Percentiles rank a stretch among this genome's conserved stretches.
phyloP scores from a whole-genome alignment of 192 early-diverging fungal genomes.

The Radiomyces spectabilis region DNA sequence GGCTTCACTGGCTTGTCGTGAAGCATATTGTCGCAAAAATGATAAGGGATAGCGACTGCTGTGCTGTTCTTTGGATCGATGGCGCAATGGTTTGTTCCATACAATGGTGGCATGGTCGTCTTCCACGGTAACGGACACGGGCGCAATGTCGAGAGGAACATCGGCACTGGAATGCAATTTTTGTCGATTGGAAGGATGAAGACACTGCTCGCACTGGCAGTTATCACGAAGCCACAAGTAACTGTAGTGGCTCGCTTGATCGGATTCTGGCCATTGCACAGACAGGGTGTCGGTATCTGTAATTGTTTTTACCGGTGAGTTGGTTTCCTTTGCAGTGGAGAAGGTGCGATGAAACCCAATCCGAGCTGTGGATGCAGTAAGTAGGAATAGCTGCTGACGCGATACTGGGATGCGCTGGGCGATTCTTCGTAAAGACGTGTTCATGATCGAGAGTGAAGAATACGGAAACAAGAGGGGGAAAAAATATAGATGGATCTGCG shows the following conservation, averaged over 20 bases:
- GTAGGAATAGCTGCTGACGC: no score
- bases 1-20: neutral
- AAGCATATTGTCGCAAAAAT: slow-evolving; percentile 21
- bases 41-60: slow-evolving; percentile 24
- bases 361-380: no score
- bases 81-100: slow-evolving; percentile 39
- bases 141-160: slow-evolving; percentile 37
- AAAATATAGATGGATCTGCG: no score
- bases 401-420: no score
- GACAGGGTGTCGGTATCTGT: no score
- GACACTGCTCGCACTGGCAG: slow-evolving; percentile 46
- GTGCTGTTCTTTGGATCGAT: slow-evolving; percentile 29
- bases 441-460: no score
- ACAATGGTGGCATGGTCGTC: slow-evolving; percentile 30
- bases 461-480: no score
- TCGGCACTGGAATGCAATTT: slow-evolving; percentile 49
- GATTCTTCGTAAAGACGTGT: no score
- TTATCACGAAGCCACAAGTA: slow-evolving; percentile 55
- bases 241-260: slow-evolving; percentile 22
- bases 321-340: neutral
- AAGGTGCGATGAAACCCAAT: no score
- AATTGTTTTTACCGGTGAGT: neutral
- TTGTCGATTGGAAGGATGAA: slow-evolving; percentile 49
- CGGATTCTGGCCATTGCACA: no score
- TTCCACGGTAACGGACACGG: slow-evolving; percentile 4